Base-by-base conservation (phyloP, 768 basidiomycete genomes). In the Trametes punicea region DNA sequence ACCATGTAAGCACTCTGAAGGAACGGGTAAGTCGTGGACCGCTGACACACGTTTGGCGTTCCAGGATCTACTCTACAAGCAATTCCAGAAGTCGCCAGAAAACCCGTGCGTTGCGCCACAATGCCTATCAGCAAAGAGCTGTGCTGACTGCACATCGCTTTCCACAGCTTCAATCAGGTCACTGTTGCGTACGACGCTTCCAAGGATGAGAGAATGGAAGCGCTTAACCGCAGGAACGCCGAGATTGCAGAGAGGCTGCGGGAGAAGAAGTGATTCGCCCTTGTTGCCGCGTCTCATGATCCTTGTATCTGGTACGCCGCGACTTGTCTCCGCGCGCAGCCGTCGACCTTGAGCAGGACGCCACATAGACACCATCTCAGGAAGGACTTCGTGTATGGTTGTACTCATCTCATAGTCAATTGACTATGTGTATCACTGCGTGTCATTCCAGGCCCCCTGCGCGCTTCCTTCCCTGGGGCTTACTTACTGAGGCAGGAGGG, bases 21-120 rank as follows among this genome's bases (percentile, higher is more conserved):
- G n/a, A n/a, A n/a, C n/a, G n/a, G n/a, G n/a, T n/a, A n/a, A n/a
- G n/a, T n/a, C n/a, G n/a, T n/a, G n/a, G n/a, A n/a, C n/a, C n/a
- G n/a, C n/a, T n/a, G 46, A 49, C 20, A 44, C 50, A 30, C 39
- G 50, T 58, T 50, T 50, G 23, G 18, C 51, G 6, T 26, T 15
- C 3, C 52, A 93, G 83, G 94, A 98, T 57, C 73, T 93, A 46
- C 73, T 97, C 45, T 87, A 82, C 81, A 97, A 96, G 73, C 85
- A 92, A 70, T 98, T 98, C 84, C 91, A 97, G 71, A 98, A 97
- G 71, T 87, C 90, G 1, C 91, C 93, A 0, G 94, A 97, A 59
- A 97, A 97, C 71, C 90, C 94, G 93, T 95, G 73, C 67, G 88
- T 71, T 1, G n/a, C n/a, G 36, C 18, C 23, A 2, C 16, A 3